Conservation (phyloP, 2,329 filamentous ascomycete species). For the Fonsecaea monophora region DNA sequence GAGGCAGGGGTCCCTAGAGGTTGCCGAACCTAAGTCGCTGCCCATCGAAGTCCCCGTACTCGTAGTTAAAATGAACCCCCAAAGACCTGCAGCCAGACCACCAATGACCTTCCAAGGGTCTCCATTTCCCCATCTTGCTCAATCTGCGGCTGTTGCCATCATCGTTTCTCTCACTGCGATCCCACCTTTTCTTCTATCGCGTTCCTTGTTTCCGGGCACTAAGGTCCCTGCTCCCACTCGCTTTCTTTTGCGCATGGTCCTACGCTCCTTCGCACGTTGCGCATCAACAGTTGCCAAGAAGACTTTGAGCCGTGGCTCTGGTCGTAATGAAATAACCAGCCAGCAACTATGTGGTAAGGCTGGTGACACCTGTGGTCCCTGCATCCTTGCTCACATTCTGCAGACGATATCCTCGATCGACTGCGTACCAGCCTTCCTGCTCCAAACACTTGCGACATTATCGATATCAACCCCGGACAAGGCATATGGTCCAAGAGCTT, state of each 20-base stretch:
- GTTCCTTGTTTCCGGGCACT: slow-evolving; percentile 3
- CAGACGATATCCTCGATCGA: slow-evolving; percentile 72
- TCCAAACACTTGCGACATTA: slow-evolving; percentile 78
- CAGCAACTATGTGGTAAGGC: slow-evolving; percentile 30
- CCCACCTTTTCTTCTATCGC: slow-evolving; percentile 48
- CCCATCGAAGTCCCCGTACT: no score
- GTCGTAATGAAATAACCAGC: slow-evolving; percentile 25
- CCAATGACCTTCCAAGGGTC: background rate
- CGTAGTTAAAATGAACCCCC: background rate
- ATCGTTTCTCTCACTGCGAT: background rate
- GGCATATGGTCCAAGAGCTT: slow-evolving; percentile 81
- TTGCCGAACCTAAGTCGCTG: background rate
- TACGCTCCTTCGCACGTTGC: slow-evolving; percentile 22
- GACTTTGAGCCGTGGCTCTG: slow-evolving; percentile 8
- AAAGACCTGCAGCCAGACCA: background rate
- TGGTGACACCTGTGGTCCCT: background rate
- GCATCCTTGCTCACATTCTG: slow-evolving; percentile 21
- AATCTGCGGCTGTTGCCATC: background rate
- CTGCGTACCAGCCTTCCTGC: slow-evolving; percentile 71
- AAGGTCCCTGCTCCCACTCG: background rate
- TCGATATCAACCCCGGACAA: slow-evolving; percentile 83
- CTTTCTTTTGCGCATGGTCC: slow-evolving; percentile 27
- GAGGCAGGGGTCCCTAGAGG: background rate
- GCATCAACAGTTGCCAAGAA: slow-evolving; percentile 26
- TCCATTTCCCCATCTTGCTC: slow-evolving; percentile 3